phyloP scores from a whole-genome alignment of 1,284 basidiomycete species.

The Ganoderma resinaceum region DNA sequence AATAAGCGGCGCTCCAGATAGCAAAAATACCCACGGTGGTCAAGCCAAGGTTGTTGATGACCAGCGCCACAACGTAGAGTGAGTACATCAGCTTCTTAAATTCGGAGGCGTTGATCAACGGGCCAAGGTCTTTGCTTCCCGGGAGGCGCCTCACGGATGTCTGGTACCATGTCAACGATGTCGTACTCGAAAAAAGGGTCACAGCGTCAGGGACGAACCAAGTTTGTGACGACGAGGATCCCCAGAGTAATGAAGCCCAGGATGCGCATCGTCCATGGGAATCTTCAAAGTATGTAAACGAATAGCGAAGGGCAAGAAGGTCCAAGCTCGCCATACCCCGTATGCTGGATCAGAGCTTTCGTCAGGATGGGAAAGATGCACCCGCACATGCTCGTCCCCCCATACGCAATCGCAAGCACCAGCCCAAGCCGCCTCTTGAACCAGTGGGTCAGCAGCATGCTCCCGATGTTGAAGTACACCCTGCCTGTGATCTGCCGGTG shows the following conservation, averaged over 20 bases:
- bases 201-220: conserved; percentile 30
- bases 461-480: neutral
- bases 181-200: neutral
- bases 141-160: neutral
- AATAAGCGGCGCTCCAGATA: neutral
- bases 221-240: conserved; percentile 49
- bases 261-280: conserved; percentile 61
- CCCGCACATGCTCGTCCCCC: conserved; percentile 51
- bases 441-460: conserved; percentile 45
- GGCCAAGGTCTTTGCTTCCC: neutral
- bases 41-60: neutral
- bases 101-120: neutral
- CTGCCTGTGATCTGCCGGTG: neutral
- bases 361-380: conserved; percentile 49
- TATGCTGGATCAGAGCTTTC: conserved; percentile 43
- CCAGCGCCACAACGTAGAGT: neutral
- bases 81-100: neutral
- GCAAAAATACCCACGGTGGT: neutral
- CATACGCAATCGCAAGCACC: conserved; percentile 46
- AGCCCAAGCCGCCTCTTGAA: conserved; percentile 47
- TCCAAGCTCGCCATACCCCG: conserved; percentile 35
- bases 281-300: neutral
- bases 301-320: neutral
- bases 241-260: conserved; percentile 58
- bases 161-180: neutral